A percentile compares a stretch with the other conserved stretches of the same genome.
Evolutionary conservation across 345 rosid species (phyloP).

Genomic region (Salix udensis): DNA sequence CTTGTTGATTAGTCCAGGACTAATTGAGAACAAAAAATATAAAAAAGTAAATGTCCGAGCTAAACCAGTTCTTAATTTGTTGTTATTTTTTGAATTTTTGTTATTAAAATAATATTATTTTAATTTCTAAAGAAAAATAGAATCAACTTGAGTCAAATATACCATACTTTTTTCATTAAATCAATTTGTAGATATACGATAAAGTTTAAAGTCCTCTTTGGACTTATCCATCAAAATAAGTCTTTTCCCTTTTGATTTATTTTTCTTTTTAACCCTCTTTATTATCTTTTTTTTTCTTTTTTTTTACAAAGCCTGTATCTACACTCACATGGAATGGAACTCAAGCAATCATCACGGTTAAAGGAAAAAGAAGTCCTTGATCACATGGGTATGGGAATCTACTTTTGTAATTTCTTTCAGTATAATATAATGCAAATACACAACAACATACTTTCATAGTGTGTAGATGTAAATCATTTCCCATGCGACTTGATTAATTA

Average conservation of each 20-base stretch:
- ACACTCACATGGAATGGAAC: conserved; percentile 36
- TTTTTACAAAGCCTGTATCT: neutral
- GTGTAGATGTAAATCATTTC: too few species aligned
- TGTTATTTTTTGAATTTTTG: too few species aligned
- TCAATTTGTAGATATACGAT: neutral
- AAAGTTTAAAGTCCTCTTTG: neutral
- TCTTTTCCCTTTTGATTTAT: neutral
- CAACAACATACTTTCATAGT: neutral
- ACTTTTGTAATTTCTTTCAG: neutral
- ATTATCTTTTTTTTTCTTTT: neutral
- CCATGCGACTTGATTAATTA: too few species aligned
- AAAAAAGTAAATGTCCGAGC: too few species aligned
- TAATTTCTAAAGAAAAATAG: too few species aligned
- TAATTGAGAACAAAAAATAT: too few species aligned
- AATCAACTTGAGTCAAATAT: too few species aligned
- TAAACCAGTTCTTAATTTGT: too few species aligned
- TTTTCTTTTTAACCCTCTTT: neutral
- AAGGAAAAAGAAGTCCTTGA: conserved; percentile 11
- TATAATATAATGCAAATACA: neutral
- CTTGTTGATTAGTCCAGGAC: too few species aligned
- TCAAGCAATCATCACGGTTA: conserved; percentile 37
- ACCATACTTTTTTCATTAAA: too few species aligned
- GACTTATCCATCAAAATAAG: neutral
- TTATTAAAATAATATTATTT: too few species aligned
- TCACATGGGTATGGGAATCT: conserved; percentile 40